These are phyloP conservation scores for Candida anglica DNA, from an alignment of 805 yeast species.

Conservation along the genomic window DNA sequence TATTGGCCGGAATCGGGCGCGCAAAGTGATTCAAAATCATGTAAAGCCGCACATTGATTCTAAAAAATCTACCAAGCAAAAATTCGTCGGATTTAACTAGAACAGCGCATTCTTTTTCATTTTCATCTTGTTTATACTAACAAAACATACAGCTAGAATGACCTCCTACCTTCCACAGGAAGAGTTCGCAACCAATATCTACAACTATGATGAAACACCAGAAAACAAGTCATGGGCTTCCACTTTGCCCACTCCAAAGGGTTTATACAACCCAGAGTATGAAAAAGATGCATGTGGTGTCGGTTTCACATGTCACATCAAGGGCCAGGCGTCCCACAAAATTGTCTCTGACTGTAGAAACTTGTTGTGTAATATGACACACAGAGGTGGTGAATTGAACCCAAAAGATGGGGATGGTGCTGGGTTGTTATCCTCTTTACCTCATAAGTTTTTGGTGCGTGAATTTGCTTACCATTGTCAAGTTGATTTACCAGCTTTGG, in stretches of 20 bases:
- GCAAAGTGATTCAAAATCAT: too few relatives aligned
- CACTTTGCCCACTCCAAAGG: slow-evolving; percentile 79
- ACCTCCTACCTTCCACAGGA: slow-evolving; percentile 37
- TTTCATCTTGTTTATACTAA: too few relatives aligned
- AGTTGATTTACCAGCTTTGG: slow-evolving; percentile 66
- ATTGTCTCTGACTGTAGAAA: slow-evolving; percentile 87
- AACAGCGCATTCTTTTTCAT: too few relatives aligned
- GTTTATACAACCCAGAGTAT: slow-evolving; percentile 87
- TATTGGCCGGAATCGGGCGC: too few relatives aligned
- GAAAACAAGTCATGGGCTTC: slow-evolving; percentile 90
- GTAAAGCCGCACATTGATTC: too few relatives aligned
- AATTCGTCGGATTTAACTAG: too few relatives aligned
- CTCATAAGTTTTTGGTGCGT: slow-evolving; percentile 80
- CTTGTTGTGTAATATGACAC: slow-evolving; percentile 95
- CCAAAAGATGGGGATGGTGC: slow-evolving; percentile 99
- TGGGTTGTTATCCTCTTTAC: slow-evolving; percentile 89
- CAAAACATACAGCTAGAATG: too few relatives aligned
- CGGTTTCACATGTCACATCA: slow-evolving; percentile 93
- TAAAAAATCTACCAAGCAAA: too few relatives aligned
- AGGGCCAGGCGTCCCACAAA: slow-evolving; percentile 83
- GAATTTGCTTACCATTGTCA: slow-evolving; percentile 75
- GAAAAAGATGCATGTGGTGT: slow-evolving; percentile 99
- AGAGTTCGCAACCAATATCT: slow-evolving; percentile 40
- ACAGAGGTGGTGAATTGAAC: slow-evolving; percentile 97
- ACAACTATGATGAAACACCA: slow-evolving; percentile 69